Evolutionary conservation across 2,329 filamentous ascomycete species (phyloP).

Genomic region (Rhexocercosporidium sp.): DNA sequence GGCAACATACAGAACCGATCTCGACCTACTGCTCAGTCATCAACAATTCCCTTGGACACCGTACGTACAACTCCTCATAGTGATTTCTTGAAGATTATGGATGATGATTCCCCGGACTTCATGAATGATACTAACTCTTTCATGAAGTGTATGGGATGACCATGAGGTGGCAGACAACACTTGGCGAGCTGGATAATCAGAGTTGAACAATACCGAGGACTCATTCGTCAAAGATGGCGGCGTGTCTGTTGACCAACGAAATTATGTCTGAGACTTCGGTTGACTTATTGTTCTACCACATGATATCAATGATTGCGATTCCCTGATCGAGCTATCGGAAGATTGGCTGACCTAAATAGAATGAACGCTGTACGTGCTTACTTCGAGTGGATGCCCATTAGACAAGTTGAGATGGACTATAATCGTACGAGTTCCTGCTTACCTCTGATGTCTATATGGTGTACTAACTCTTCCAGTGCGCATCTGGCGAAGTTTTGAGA

Average conservation of each 20-base stretch:
- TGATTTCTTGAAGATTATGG: no score
- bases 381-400: constrained; percentile 62
- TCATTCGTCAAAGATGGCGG: constrained; percentile 62
- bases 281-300: neutral
- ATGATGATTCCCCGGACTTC: no score
- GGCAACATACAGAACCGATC: constrained; percentile 65
- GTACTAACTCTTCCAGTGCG: constrained; percentile 47
- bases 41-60: constrained; percentile 65
- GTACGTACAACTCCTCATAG: no score
- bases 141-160: constrained; percentile 60
- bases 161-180: constrained; percentile 69
- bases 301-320: neutral
- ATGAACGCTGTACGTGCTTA: constrained; percentile 75
- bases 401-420: constrained; percentile 71
- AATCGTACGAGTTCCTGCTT: constrained; percentile 43
- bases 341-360: neutral
- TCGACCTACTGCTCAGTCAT: constrained; percentile 61
- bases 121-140: no score
- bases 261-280: constrained; percentile 43
- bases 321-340: neutral
- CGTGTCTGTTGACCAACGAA: constrained; percentile 73
- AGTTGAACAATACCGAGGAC: constrained; percentile 69
- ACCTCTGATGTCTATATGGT: constrained; percentile 23
- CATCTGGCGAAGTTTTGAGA: constrained; percentile 69
- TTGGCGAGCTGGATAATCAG: constrained; percentile 64